Evolutionary conservation across 257 asterid species (phyloP), one percentile per base, ranked within the genome.

Genomic region (Agastache rugosa): DNA sequence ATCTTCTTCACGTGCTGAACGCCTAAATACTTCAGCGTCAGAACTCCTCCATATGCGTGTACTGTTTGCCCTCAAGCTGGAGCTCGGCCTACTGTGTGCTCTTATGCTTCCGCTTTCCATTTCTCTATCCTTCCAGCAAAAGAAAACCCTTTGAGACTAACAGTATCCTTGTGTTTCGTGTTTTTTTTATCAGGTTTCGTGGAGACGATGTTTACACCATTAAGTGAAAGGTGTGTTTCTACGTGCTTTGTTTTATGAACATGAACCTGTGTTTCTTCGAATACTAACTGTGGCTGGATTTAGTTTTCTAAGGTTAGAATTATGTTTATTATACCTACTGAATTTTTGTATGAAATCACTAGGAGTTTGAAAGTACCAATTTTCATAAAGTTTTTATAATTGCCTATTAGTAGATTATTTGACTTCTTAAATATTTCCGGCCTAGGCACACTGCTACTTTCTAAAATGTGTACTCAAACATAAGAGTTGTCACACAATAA

Each of bases 1-100:
- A 22, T 88, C 91, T 74, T 88, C 94, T 5, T 86, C 86, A 7
- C 85, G 80, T 0, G 83, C 55, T n/a, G 94, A 85, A 27, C 85
- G 87, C 8, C 92, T 79, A 55, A 88, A 88, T 0, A 76, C 76
- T n/a, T 83, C 90, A 1, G 74, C 12, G 0, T 87, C 90, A 0
- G 84, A 75, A 22, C 74, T 88, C 71, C 93, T 82, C 96, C 93
- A 90, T 55, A 86, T 0, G 4, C 84, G 74, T 12, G 78, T 53
- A 35, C 91, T 86, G 64, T 75, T 82, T 19, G 72, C 83, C 42
- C 90, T 81, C 48, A 83, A 67, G 74, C 89, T 82, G 0, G 81
- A 45, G 67, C 82, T 77, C 35, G 64, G 63, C 68, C 73, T 78
- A 42, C 71, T 29, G 15, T 71, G 76, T 31, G 69, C 75, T 64